These are phyloP conservation scores for Beauveria rudraprayagi DNA, from an alignment of 2,329 filamentous ascomycete species.

Conservation along the genomic window DNA sequence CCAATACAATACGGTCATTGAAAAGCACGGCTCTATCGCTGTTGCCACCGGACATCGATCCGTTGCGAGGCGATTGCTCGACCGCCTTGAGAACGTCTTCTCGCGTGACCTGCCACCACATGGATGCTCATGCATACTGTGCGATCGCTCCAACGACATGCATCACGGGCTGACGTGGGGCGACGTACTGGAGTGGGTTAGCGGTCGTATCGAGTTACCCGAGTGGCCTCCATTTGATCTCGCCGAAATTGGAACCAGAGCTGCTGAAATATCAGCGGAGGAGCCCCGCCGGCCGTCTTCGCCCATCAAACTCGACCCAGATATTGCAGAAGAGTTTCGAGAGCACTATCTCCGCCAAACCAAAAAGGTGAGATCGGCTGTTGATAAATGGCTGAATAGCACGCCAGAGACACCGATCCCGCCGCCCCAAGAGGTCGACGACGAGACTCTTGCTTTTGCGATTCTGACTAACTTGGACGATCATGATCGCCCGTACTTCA, in stretches of 20 bases:
- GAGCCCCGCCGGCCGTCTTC: constrained; percentile 48
- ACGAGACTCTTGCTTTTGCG: constrained; percentile 88
- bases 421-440: constrained; percentile 81
- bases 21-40: constrained; percentile 79
- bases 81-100: constrained; percentile 90
- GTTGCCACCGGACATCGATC: constrained; percentile 94
- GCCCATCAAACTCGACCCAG: constrained; percentile 74
- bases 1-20: constrained; percentile 75
- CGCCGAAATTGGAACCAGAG: constrained; percentile 51
- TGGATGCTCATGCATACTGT: constrained; percentile 81
- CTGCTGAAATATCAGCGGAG: constrained; percentile 54
- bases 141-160: constrained; percentile 53
- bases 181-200: constrained; percentile 87
- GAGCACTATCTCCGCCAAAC: constrained; percentile 89
- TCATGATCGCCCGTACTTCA: constrained; percentile 72
- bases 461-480: constrained; percentile 80
- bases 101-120: constrained; percentile 82
- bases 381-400: constrained; percentile 81
- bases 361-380: constrained; percentile 83
- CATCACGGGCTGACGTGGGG: constrained; percentile 82
- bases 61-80: constrained; percentile 80
- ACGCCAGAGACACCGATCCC: constrained; percentile 67
- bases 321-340: constrained; percentile 87
- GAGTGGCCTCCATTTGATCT: constrained; percentile 83
- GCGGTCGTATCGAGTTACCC: constrained; percentile 77